phyloP scores from a whole-genome alignment of 2,329 filamentous ascomycete genomes.

The Pyricularia grisea region DNA sequence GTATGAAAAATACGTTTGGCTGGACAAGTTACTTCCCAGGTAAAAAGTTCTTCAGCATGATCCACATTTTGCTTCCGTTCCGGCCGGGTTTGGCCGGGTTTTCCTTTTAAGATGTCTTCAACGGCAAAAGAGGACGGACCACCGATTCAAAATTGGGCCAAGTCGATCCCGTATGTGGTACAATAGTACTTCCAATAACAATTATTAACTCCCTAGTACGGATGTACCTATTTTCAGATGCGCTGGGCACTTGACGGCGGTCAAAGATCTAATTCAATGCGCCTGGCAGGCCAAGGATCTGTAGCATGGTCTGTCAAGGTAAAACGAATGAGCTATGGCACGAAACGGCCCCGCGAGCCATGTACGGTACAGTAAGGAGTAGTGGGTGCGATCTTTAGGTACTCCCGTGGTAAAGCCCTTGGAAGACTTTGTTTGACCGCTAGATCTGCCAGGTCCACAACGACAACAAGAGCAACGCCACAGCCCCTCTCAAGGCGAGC shows the following conservation, averaged over 20 bases:
- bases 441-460: neutral
- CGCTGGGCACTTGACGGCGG: neutral
- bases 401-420: neutral
- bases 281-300: neutral
- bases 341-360: neutral
- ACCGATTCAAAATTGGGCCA: neutral
- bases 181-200: neutral
- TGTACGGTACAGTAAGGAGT: too few relatives aligned
- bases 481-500: neutral
- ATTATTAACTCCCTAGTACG: neutral
- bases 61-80: neutral
- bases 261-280: neutral
- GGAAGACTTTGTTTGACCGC: neutral
- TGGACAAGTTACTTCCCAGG: neutral
- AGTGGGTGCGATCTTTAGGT: neutral
- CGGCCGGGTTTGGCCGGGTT: neutral
- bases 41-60: neutral
- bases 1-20: neutral
- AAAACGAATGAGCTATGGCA: neutral
- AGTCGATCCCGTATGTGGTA: neutral
- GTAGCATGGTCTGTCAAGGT: neutral
- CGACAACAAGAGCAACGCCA: constrained; percentile 1
- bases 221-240: neutral
- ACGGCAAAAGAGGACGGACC: neutral
- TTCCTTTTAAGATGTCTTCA: neutral